phyloP scores from a whole-genome alignment of 106 monocot genomes.

The Acorus gramineus region DNA sequence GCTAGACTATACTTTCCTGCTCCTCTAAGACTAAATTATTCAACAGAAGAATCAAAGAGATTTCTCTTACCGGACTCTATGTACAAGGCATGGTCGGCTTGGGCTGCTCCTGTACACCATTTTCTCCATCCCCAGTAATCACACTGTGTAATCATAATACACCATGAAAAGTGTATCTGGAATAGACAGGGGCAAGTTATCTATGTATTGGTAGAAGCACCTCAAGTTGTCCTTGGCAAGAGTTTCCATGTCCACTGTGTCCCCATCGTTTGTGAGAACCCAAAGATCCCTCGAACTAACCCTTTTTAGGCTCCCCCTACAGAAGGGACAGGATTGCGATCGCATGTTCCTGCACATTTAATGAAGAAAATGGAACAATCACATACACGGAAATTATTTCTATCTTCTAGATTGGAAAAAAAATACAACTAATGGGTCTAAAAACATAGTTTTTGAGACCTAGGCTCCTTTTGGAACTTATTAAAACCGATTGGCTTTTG shows the following conservation, averaged over 20 bases:
- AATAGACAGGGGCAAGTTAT: slow-evolving; percentile 69
- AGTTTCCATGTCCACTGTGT: slow-evolving; percentile 51
- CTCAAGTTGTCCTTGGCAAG: slow-evolving; percentile 66
- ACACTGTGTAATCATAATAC: slow-evolving; percentile 77
- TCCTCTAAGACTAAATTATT: no score
- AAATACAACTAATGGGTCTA: no score
- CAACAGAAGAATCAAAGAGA: not conserved
- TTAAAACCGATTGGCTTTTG: no score
- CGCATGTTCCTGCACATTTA: slow-evolving; percentile 44
- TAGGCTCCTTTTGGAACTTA: no score
- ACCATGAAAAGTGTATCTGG: slow-evolving; percentile 80
- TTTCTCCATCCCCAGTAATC: slow-evolving; percentile 4
- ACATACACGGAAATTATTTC: no score
- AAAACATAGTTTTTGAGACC: no score
- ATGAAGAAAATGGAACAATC: not conserved
- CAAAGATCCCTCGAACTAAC: slow-evolving; percentile 83
- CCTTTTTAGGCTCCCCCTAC: slow-evolving; percentile 75
- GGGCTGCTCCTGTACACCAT: slow-evolving; percentile 8
- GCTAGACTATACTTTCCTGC: no score
- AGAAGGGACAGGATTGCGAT: slow-evolving; percentile 82
- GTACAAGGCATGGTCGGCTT: slow-evolving; percentile 42
- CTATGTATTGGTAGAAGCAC: slow-evolving; percentile 55
- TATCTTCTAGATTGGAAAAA: no score
- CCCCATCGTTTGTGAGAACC: slow-evolving; percentile 59
- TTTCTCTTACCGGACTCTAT: slow-evolving; percentile 30